Evolutionary conservation across 257 asterid species (phyloP).

Genomic region (Striga asiatica): DNA sequence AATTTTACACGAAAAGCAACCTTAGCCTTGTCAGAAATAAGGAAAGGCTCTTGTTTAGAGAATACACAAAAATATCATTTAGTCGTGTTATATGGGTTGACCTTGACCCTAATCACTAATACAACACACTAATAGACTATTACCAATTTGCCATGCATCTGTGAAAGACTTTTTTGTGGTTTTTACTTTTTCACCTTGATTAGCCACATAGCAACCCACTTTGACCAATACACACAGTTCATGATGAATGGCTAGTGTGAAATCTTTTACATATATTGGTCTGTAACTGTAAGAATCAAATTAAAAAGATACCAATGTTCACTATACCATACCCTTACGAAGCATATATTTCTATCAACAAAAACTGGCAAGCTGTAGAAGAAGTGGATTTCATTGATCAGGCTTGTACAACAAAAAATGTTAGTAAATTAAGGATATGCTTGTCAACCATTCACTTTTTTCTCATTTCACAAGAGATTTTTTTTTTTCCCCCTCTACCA

Average conservation of each 20-base stretch:
- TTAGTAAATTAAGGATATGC: neutral
- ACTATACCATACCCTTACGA: neutral
- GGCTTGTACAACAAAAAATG: neutral
- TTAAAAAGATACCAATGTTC: too few relatives aligned
- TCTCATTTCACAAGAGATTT: too few relatives aligned
- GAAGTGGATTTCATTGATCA: neutral
- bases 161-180: too few relatives aligned
- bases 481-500: neutral
- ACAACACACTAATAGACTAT: neutral
- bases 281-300: neutral
- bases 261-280: neutral
- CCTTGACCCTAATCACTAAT: neutral
- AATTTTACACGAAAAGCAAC: too few relatives aligned
- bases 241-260: neutral
- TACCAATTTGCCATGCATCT: too few relatives aligned
- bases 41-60: too few relatives aligned
- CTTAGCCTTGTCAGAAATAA: neutral
- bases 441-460: too few relatives aligned
- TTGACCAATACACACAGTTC: neutral
- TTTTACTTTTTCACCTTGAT: neutral
- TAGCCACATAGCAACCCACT: too few relatives aligned
- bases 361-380: neutral
- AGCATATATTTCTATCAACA: neutral
- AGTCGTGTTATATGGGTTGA: neutral
- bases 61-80: too few relatives aligned